Evolutionary conservation across 768 basidiomycete genomes (phyloP).

Genomic region (Mycena capillaripes): DNA sequence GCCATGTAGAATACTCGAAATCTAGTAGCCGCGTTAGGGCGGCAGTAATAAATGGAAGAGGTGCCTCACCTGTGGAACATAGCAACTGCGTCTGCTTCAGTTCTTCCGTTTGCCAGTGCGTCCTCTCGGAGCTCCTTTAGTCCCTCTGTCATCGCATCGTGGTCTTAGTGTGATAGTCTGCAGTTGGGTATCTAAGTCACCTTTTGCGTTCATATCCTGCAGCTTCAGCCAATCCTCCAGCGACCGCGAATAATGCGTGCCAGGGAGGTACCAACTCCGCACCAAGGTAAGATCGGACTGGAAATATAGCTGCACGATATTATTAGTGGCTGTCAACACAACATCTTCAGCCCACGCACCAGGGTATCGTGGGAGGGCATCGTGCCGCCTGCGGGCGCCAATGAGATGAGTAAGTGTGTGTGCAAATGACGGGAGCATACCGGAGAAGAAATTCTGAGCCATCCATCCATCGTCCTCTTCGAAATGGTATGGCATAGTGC

Average conservation of each 20-base stretch:
- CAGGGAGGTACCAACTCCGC: conserved; percentile 73
- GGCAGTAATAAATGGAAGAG: neutral
- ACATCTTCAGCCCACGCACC: conserved; percentile 44
- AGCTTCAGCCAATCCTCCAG: conserved; percentile 74
- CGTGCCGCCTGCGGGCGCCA: conserved; percentile 64
- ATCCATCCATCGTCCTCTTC: conserved; percentile 81
- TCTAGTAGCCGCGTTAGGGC: conserved; percentile 43
- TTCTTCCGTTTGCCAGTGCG: conserved; percentile 60
- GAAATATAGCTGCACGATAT: conserved; percentile 65
- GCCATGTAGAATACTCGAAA: conserved; percentile 83
- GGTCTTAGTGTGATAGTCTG: neutral
- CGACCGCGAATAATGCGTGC: conserved; percentile 74
- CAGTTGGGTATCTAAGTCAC: conserved; percentile 34
- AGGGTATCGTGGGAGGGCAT: conserved; percentile 80
- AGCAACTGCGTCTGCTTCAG: conserved; percentile 66
- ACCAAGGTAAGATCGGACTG: conserved; percentile 72
- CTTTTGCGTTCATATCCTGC: conserved; percentile 67
- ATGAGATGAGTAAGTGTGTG: neutral
- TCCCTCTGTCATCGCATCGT: conserved; percentile 55
- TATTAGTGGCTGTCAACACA: neutral
- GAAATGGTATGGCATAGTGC: conserved; percentile 75
- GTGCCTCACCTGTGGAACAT: conserved; percentile 64
- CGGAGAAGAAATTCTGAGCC: conserved; percentile 81
- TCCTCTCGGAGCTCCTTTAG: conserved; percentile 64
- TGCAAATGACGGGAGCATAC: conserved; percentile 39